Evolutionary conservation across 306 rosid genomes (phyloP), one percentile per base, ranked within the genome.

Genomic region (Calophaca sinica): DNA sequence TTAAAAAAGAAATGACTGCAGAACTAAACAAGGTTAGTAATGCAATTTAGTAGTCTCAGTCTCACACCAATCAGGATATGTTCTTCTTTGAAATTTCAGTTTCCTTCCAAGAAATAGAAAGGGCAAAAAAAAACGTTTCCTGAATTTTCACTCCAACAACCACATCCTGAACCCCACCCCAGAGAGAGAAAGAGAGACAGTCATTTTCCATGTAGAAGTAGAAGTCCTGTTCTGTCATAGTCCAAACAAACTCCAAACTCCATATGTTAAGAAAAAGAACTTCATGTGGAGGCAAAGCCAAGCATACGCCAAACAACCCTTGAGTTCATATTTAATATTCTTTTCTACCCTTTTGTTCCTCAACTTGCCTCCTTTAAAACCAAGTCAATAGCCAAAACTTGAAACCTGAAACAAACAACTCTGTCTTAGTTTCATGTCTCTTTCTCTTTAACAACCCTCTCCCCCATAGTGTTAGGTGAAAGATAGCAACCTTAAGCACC

Each of bases 261-360:
- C 26, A 20, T 20, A 20, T 20, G 26, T 20, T 20, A 20, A 20
- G 26, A 20, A 20, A 9, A 67, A 58, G 6, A 73, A 59, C 83
- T 77, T 91, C 89, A 72, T 86, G 86, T 86, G 93, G 84, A 85
- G 89, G 97, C 97, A 93, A 91, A 89, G 87, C 87, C 89, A 89
- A 89, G 89, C 86, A 52, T 49, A 73, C 77, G 48, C 78, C 88
- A 79, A 86, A 85, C 89, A 77, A 41, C 32, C 49, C n/a, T 32
- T 31, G n/a, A 35, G 48, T 50, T 73, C 48, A 15, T 52, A 44
- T 5, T 41, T 58, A 32, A 33, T 48, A 49, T 74, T 60, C 61
- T 48, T 57, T 70, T 60, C 61, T 61, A 20, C 13, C 44, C 26
- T 38, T 64, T 7, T 31, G 12, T 31, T 10, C 35, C 79, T 75